Evolutionary conservation across 2,329 filamentous ascomycete genomes (phyloP).

Genomic region (Xylaria hypoxylon): DNA sequence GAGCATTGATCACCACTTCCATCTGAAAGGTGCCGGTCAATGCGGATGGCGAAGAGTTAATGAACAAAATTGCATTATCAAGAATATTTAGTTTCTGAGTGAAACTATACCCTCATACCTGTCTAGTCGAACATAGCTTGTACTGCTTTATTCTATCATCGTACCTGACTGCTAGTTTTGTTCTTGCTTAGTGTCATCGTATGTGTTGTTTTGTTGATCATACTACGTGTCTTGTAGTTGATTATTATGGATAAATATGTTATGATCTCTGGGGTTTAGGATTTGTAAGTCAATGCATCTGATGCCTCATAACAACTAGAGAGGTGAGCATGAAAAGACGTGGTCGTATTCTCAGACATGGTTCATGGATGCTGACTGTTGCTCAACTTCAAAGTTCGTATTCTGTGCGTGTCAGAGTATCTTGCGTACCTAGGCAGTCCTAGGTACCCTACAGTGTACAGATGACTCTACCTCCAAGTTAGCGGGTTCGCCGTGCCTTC

Average conservation of each 20-base stretch:
- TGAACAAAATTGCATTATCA: neutral
- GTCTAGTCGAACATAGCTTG: neutral
- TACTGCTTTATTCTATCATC: too few species aligned
- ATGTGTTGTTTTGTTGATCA: too few species aligned
- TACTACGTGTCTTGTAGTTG: neutral
- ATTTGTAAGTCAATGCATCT: slow-evolving; percentile 12
- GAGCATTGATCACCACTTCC: slow-evolving; percentile 4
- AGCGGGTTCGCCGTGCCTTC: slow-evolving; percentile 6
- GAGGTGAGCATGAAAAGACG: neutral
- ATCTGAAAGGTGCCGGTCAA: neutral
- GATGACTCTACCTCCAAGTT: too few species aligned
- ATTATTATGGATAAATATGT: neutral
- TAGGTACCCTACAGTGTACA: too few species aligned
- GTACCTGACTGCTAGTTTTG: too few species aligned
- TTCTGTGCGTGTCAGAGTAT: neutral
- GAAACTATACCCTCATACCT: neutral
- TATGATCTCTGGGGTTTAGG: neutral
- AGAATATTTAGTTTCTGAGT: neutral
- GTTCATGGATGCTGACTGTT: slow-evolving; percentile 18
- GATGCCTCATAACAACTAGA: neutral
- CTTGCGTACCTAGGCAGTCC: too few species aligned
- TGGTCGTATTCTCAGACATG: slow-evolving; percentile 1
- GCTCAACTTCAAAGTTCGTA: neutral
- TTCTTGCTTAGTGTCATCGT: too few species aligned
- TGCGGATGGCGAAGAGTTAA: neutral